Conservation (phyloP, 441 rosid genomes). For the Flueggea neowawraea region DNA sequence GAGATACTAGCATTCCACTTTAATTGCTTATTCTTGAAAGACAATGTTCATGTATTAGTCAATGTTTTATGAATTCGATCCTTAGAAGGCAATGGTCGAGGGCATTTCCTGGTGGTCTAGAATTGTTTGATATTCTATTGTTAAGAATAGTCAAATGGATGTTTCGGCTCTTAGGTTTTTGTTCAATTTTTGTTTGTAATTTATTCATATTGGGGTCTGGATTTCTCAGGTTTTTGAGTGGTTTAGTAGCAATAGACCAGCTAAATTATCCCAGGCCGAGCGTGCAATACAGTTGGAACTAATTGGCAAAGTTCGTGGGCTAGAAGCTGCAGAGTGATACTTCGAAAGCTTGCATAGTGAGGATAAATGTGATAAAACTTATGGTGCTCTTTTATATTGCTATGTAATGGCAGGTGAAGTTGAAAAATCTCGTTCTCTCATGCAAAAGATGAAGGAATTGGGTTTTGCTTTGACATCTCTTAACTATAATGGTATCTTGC, state of each 20-base stretch:
- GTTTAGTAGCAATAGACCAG: slow-evolving; percentile 21
- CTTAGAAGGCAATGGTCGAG: too few species aligned
- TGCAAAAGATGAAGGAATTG: slow-evolving; percentile 46
- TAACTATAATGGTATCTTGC: slow-evolving; percentile 38
- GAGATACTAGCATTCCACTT: too few species aligned
- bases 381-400: slow-evolving; percentile 56
- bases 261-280: slow-evolving; percentile 26
- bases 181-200: not conserved
- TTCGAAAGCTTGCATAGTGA: slow-evolving; percentile 30
- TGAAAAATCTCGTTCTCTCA: slow-evolving; percentile 33
- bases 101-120: too few species aligned
- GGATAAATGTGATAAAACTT: slow-evolving; percentile 33
- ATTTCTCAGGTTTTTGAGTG: slow-evolving; percentile 42
- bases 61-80: too few species aligned
- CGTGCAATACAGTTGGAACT: slow-evolving; percentile 50
- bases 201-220: not conserved
- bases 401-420: slow-evolving; percentile 37
- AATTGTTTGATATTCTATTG: too few species aligned
- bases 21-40: too few species aligned
- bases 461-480: slow-evolving; percentile 28
- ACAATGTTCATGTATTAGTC: too few species aligned
- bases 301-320: slow-evolving; percentile 43
- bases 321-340: slow-evolving; percentile 40
- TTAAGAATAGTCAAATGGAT: not conserved
- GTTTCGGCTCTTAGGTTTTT: not conserved